Conservation (phyloP, 805 yeast species). For the Yamadazyma nakazawae region DNA sequence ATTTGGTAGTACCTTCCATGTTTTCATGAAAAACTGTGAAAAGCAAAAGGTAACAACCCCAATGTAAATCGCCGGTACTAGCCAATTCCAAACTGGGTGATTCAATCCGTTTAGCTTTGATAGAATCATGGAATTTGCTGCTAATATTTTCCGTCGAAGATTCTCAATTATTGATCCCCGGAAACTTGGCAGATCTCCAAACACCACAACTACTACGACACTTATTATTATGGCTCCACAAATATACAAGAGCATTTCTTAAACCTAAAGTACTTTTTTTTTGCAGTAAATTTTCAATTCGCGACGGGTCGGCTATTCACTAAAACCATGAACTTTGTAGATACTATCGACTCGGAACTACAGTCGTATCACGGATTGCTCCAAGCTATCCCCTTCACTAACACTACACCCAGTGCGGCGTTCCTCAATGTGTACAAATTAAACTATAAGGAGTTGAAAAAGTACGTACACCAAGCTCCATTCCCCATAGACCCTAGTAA, state of each 20-base stretch:
- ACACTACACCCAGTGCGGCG: constrained; percentile 15
- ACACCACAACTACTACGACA: constrained; percentile 20
- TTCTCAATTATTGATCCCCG: constrained; percentile 33
- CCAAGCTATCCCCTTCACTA: constrained; percentile 32
- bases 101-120: not conserved
- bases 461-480: constrained; percentile 6
- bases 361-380: constrained; percentile 24
- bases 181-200: constrained; percentile 48
- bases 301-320: not conserved
- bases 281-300: not conserved
- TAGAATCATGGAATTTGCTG: not conserved
- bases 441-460: constrained; percentile 18
- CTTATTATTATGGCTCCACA: not conserved
- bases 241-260: not conserved
- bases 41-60: constrained; percentile 33
- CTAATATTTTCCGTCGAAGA: constrained; percentile 10
- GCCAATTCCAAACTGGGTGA: constrained; percentile 31
- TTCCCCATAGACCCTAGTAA: constrained; percentile 37
- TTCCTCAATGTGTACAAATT: constrained; percentile 34
- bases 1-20: constrained; percentile 18
- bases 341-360: constrained; percentile 10
- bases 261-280: not conserved
- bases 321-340: constrained; percentile 10
- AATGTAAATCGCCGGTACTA: constrained; percentile 43
- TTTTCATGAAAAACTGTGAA: constrained; percentile 27